Evolutionary conservation across 305 asterid species (phyloP).

Genomic region (Caryopteris hybrid): DNA sequence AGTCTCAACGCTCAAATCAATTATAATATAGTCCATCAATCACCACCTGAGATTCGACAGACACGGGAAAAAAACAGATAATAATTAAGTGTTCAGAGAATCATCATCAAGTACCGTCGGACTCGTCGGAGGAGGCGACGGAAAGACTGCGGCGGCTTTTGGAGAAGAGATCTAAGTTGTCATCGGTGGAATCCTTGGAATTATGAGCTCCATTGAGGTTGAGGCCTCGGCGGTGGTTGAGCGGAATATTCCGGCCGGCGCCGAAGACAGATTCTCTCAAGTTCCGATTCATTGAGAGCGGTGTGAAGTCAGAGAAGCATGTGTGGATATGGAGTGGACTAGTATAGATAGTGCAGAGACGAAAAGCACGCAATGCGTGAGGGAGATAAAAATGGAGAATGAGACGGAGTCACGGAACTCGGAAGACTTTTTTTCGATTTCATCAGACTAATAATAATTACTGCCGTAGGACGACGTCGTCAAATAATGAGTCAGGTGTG

Average conservation of each 20-base stretch:
- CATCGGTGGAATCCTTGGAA: slow-evolving; percentile 37
- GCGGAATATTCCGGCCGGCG: slow-evolving; percentile 40
- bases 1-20: slow-evolving; percentile 2
- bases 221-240: slow-evolving; percentile 62
- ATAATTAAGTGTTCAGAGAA: background rate
- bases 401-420: slow-evolving; percentile 19
- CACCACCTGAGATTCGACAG: slow-evolving; percentile 3
- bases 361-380: slow-evolving; percentile 4
- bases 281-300: slow-evolving; percentile 49
- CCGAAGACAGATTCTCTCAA: slow-evolving; percentile 51
- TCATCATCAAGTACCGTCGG: slow-evolving; percentile 39
- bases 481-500: slow-evolving; percentile 11
- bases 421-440: slow-evolving; percentile 13
- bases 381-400: background rate
- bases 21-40: background rate
- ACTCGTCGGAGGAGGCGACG: slow-evolving; percentile 53
- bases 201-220: slow-evolving; percentile 41
- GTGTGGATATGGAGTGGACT: background rate
- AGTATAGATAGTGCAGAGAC: background rate
- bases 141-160: slow-evolving; percentile 68
- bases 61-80: too few species aligned
- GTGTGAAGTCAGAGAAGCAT: slow-evolving; percentile 11
- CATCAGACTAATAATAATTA: background rate
- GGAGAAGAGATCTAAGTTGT: slow-evolving; percentile 84
- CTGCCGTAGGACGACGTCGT: slow-evolving; percentile 18